Conservation (phyloP, 2,329 filamentous ascomycete genomes). For the Alternaria sp. region DNA sequence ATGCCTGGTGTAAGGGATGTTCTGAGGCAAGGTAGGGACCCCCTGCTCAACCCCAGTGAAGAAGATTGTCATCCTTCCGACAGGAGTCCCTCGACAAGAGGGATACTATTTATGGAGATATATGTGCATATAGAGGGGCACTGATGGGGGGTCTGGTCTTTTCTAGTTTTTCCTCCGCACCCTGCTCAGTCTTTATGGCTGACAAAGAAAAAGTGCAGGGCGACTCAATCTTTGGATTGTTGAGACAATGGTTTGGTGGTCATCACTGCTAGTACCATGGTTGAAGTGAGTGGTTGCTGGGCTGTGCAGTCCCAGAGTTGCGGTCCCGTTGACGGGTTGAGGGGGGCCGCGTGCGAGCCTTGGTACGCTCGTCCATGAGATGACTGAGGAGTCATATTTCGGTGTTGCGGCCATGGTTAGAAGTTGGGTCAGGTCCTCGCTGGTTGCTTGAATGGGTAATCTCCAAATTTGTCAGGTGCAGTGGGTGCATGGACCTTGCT, state of each 20-base stretch:
- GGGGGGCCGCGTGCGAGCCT: slow-evolving; percentile 14
- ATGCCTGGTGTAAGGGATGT: slow-evolving; percentile 26
- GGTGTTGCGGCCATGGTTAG: slow-evolving; percentile 17
- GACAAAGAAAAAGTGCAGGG: slow-evolving; percentile 26
- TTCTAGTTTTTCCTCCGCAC: slow-evolving; percentile 24
- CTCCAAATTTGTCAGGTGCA: slow-evolving; percentile 17
- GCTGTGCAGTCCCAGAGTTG: slow-evolving; percentile 18
- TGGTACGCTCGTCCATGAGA: slow-evolving; percentile 9
- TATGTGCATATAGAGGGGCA: slow-evolving; percentile 25
- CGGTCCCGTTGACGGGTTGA: slow-evolving; percentile 14
- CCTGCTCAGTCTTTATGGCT: slow-evolving; percentile 24
- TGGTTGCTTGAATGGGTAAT: slow-evolving; percentile 19
- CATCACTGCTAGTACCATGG: slow-evolving; percentile 22
- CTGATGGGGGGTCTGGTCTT: slow-evolving; percentile 23
- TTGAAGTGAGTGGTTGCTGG: slow-evolving; percentile 21
- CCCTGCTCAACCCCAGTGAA: slow-evolving; percentile 22
- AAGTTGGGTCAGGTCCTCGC: slow-evolving; percentile 19
- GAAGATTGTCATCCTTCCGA: slow-evolving; percentile 25
- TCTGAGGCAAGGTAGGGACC: slow-evolving; percentile 26
- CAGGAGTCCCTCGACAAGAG: slow-evolving; percentile 24
- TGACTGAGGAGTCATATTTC: slow-evolving; percentile 12
- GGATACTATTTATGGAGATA: slow-evolving; percentile 24
- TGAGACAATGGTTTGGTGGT: slow-evolving; percentile 21
- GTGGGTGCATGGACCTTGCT: slow-evolving; percentile 17
- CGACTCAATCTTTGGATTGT: slow-evolving; percentile 25